Evolutionary conservation across 2,329 filamentous ascomycete species (phyloP).

Genomic region (Fusarium incarnatum): DNA sequence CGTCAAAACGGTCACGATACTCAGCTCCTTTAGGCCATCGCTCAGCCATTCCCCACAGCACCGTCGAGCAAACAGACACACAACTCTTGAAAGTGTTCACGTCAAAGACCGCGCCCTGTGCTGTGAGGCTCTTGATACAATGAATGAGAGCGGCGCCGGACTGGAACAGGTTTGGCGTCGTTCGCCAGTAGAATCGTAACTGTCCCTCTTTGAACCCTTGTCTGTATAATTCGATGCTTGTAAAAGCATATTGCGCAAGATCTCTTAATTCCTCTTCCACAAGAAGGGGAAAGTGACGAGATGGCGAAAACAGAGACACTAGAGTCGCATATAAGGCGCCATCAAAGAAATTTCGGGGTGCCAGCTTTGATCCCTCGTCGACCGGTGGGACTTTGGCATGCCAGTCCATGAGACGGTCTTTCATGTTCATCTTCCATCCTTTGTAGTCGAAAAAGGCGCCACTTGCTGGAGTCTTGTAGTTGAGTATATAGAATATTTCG

Average conservation of each 20-base stretch:
- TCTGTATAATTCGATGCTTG: constrained; percentile 36
- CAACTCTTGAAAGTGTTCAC: not conserved
- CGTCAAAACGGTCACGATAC: constrained; percentile 46
- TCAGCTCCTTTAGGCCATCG: constrained; percentile 40
- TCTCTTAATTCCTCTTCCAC: constrained; percentile 23
- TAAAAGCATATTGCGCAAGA: constrained; percentile 31
- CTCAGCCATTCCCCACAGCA: constrained; percentile 49
- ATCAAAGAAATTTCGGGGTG: constrained; percentile 40
- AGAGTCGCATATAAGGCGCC: constrained; percentile 32
- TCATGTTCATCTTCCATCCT: constrained; percentile 37
- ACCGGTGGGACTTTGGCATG: constrained; percentile 17
- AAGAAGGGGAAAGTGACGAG: constrained; percentile 21
- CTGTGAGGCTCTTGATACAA: constrained; percentile 19
- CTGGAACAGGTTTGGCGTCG: constrained; percentile 43
- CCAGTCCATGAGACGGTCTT: constrained; percentile 37
- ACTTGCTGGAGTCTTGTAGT: constrained; percentile 24
- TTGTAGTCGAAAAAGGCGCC: constrained; percentile 25
- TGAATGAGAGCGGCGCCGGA: constrained; percentile 39
- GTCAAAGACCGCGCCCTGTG: not conserved
- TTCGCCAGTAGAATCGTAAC: constrained; percentile 47
- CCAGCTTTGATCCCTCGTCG: constrained; percentile 31
- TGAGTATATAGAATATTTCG: constrained; percentile 40
- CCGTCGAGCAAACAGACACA: constrained; percentile 39
- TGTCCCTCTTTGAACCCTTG: constrained; percentile 37
- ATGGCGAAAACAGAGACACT: constrained; percentile 41